Conservation (phyloP, 2,329 filamentous ascomycete genomes). For the Tolypocladium paradoxum region DNA sequence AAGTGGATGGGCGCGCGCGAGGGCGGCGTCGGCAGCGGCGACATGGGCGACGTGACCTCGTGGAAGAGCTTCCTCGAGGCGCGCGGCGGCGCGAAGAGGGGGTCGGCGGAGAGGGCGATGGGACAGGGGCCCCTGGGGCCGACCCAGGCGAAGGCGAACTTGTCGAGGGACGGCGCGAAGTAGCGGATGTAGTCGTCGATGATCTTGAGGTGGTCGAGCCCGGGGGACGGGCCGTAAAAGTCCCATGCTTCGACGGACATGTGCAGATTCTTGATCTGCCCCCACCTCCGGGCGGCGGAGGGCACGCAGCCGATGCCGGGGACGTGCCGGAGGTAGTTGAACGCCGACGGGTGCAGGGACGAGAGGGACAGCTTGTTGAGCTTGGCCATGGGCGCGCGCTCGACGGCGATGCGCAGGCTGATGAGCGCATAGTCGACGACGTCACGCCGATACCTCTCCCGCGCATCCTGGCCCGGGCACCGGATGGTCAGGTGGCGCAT, state of each 20-base stretch:
- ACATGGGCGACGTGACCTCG: conserved; percentile 55
- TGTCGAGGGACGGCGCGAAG: conserved; percentile 56
- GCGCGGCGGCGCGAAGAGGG: conserved; percentile 50
- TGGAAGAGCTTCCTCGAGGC: conserved; percentile 48
- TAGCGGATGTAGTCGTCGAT: conserved; percentile 69
- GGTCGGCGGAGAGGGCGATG: conserved; percentile 57
- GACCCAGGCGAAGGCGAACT: conserved; percentile 68
- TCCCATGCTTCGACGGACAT: conserved; percentile 65
- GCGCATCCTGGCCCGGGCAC: conserved; percentile 60
- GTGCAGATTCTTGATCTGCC: conserved; percentile 62
- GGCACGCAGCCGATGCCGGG: conserved; percentile 67
- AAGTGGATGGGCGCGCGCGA: conserved; percentile 51
- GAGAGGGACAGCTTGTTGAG: conserved; percentile 62
- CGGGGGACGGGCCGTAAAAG: conserved; percentile 46
- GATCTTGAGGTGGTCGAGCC: conserved; percentile 63
- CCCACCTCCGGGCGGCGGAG: conserved; percentile 61
- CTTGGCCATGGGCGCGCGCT: conserved; percentile 55
- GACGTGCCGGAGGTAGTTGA: conserved; percentile 67
- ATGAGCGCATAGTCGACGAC: conserved; percentile 84
- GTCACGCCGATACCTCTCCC: conserved; percentile 62
- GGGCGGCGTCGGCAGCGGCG: conserved; percentile 43
- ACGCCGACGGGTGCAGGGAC: conserved; percentile 62
- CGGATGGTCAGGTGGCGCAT: conserved; percentile 65
- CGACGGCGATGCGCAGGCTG: conserved; percentile 72
- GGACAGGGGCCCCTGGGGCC: conserved; percentile 67